Evolutionary conservation across 768 basidiomycete genomes (phyloP).

Genomic region (Gautieria morchelliformis): DNA sequence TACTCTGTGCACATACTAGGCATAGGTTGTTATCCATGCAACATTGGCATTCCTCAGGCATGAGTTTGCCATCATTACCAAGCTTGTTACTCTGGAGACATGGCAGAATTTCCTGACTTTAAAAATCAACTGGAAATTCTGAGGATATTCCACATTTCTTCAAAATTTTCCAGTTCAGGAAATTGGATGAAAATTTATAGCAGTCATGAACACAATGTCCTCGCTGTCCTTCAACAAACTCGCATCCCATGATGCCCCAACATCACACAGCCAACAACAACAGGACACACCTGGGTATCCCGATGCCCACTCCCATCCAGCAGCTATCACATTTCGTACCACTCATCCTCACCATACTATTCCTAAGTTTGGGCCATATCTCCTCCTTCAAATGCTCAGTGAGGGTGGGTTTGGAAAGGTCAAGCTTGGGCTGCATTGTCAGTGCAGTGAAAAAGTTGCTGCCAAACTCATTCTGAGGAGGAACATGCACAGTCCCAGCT

Average conservation of each 20-base stretch:
- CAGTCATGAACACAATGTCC: slow-evolving; percentile 25
- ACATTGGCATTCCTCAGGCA: no score
- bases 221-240: slow-evolving; percentile 44
- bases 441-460: slow-evolving; percentile 95
- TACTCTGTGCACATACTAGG: no score
- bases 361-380: slow-evolving; percentile 91
- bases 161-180: no score
- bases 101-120: no score
- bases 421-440: slow-evolving; percentile 86
- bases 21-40: no score
- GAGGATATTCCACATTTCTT: no score
- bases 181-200: no score
- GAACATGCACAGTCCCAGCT: slow-evolving; percentile 61
- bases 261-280: slow-evolving; percentile 24
- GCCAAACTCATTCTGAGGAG: slow-evolving; percentile 93
- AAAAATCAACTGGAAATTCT: no score
- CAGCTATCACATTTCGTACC: slow-evolving; percentile 75
- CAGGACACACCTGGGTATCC: slow-evolving; percentile 44
- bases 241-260: slow-evolving; percentile 64
- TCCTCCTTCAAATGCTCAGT: slow-evolving; percentile 90
- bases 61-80: no score
- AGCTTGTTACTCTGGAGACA: no score
- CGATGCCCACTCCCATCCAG: slow-evolving; percentile 79
- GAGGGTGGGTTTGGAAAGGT: slow-evolving; percentile 99
- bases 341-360: slow-evolving; percentile 81